Conservation (phyloP, 1,139 yeast genomes). For the Oligophagozyma castellii region DNA sequence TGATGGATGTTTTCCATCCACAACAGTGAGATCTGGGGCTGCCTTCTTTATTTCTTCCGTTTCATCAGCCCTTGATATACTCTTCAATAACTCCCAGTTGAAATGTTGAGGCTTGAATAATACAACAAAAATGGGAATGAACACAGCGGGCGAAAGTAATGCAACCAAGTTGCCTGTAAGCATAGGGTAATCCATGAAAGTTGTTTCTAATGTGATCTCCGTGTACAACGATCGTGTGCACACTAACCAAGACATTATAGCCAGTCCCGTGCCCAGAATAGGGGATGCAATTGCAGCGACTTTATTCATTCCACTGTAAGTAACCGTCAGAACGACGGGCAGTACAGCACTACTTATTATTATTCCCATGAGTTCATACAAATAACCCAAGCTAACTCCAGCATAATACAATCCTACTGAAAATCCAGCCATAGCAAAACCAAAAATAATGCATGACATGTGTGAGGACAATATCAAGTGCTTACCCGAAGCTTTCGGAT, state of each 20-base stretch:
- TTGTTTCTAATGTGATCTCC: conserved; percentile 41
- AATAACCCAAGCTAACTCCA: conserved; percentile 72
- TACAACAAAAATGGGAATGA: conserved; percentile 53
- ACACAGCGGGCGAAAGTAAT: conserved; percentile 54
- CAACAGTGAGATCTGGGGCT: conserved; percentile 13
- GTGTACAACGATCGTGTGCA: conserved; percentile 43
- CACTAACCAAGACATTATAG: conserved; percentile 55
- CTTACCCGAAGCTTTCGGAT: conserved; percentile 66
- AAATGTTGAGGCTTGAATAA: conserved; percentile 56
- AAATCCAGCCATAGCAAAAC: conserved; percentile 65
- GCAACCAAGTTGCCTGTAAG: conserved; percentile 79
- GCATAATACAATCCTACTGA: conserved; percentile 74
- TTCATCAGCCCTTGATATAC: conserved; percentile 52
- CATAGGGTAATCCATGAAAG: conserved; percentile 74
- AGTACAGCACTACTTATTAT: conserved; percentile 77
- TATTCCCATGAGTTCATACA: conserved; percentile 78
- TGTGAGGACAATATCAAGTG: conserved; percentile 58
- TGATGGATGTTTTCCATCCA: conserved; percentile 6
- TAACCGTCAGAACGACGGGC: conserved; percentile 58
- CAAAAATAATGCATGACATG: conserved; percentile 46
- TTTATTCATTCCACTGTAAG: conserved; percentile 53
- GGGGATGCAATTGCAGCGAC: conserved; percentile 51
- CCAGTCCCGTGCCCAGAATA: conserved; percentile 45
- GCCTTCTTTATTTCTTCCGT: conserved; percentile 36
- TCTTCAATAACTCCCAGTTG: conserved; percentile 51